Evolutionary conservation across 495 filamentous ascomycete genomes (phyloP).

Genomic region (Xylaria grammica): DNA sequence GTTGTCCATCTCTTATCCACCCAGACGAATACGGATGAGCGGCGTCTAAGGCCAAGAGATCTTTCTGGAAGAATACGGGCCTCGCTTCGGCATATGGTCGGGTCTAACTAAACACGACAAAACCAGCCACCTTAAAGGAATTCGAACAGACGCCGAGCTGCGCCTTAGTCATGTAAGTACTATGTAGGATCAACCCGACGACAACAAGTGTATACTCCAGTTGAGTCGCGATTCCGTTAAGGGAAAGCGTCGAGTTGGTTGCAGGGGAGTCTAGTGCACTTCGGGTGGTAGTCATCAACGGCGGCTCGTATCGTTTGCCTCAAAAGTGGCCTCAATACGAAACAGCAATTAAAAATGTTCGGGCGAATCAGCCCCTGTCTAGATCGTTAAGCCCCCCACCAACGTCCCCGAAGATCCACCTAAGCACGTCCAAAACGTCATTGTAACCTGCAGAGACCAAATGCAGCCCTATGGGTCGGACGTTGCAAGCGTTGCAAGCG

Average conservation of each 20-base stretch:
- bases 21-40: constrained; percentile 18
- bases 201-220: not conserved
- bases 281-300: not conserved
- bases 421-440: constrained; percentile 16
- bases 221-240: constrained; percentile 2
- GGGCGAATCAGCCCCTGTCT: constrained; percentile 21
- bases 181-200: not conserved
- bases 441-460: constrained; percentile 18
- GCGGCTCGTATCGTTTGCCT: constrained; percentile 15
- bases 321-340: constrained; percentile 20
- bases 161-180: not conserved
- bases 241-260: constrained; percentile 7
- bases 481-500: constrained; percentile 10
- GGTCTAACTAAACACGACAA: constrained; percentile 14
- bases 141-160: not conserved
- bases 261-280: constrained; percentile 1
- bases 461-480: constrained; percentile 20
- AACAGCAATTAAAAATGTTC: constrained; percentile 19
- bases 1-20: not conserved
- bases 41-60: constrained; percentile 12
- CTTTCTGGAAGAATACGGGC: constrained; percentile 12
- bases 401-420: constrained; percentile 20
- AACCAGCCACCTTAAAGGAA: constrained; percentile 5
- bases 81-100: constrained; percentile 1
- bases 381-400: constrained; percentile 9